A percentile compares a stretch with the other conserved stretches of the same genome.
Conservation (phyloP, 352 stramenopile genomes). For the Phytopythium ostracodes region DNA sequence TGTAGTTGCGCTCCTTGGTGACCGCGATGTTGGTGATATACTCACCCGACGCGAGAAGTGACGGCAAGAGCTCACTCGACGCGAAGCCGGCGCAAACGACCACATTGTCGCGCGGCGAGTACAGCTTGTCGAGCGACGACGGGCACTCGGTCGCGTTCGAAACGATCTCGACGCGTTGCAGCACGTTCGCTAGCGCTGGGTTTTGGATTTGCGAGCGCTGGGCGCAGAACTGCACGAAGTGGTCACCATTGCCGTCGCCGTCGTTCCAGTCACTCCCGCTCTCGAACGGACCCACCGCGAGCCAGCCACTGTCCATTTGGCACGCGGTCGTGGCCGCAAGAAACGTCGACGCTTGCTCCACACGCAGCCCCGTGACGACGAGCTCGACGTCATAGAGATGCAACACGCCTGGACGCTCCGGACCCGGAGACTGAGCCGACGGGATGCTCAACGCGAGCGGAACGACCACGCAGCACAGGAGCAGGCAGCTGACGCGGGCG, state of each 20-base stretch:
- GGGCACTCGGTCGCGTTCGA: background rate
- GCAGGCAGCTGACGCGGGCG: background rate
- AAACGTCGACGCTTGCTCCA: background rate
- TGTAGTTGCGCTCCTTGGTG: conserved; percentile 4
- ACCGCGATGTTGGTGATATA: conserved; percentile 1
- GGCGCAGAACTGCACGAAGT: background rate
- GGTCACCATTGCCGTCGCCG: background rate
- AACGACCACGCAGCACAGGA: background rate
- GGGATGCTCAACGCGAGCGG: background rate
- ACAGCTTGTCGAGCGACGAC: background rate
- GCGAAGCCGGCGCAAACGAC: background rate
- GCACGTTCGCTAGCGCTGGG: background rate
- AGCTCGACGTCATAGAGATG: background rate
- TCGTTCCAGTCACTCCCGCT: background rate
- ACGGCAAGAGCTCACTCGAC: background rate
- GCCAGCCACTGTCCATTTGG: background rate
- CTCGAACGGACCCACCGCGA: background rate
- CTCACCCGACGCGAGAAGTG: background rate
- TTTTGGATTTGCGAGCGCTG: background rate
- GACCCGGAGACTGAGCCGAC: background rate
- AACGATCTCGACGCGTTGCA: background rate
- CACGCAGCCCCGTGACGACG: background rate
- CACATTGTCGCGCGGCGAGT: background rate
- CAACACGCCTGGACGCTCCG: background rate
- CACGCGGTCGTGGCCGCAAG: background rate